These are phyloP conservation scores for Tolypocladium guangdongense DNA, from an alignment of 2,329 filamentous ascomycete genomes.

Conservation along the genomic window DNA sequence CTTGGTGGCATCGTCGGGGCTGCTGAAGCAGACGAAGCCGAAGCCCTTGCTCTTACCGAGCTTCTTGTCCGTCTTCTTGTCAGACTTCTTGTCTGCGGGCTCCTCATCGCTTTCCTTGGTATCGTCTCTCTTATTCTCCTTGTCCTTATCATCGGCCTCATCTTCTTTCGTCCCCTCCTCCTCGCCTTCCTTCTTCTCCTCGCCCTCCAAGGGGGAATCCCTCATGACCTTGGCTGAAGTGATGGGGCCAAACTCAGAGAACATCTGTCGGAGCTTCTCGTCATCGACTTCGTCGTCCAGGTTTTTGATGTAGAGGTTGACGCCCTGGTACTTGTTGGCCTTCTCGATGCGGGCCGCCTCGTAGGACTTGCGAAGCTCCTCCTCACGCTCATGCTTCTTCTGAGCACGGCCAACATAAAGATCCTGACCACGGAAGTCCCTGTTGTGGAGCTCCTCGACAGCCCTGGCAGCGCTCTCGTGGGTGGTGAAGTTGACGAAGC, in stretches of 20 bases:
- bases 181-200: conserved; percentile 43
- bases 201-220: conserved; percentile 52
- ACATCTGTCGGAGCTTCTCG: conserved; percentile 92
- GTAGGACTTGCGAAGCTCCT: conserved; percentile 97
- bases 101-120: conserved; percentile 34
- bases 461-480: conserved; percentile 80
- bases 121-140: conserved; percentile 36
- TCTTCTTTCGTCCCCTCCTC: conserved; percentile 41
- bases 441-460: conserved; percentile 85
- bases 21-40: conserved; percentile 99
- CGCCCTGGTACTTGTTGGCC: conserved; percentile 97
- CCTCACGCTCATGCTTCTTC: conserved; percentile 99
- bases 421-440: conserved; percentile 87
- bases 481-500: conserved; percentile 90
- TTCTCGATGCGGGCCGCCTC: conserved; percentile 96
- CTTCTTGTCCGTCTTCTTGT: conserved; percentile 49
- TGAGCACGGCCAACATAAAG: conserved; percentile 96
- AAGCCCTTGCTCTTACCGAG: conserved; percentile 99
- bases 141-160: conserved; percentile 29
- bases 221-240: conserved; percentile 99
- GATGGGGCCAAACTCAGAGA: conserved; percentile 83
- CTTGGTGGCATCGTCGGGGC: conserved; percentile 97
- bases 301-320: conserved; percentile 99
- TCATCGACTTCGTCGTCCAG: conserved; percentile 94
- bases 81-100: conserved; percentile 44